Evolutionary conservation across 2,329 filamentous ascomycete species (phyloP).

Genomic region (Drechmeria coniospora): DNA sequence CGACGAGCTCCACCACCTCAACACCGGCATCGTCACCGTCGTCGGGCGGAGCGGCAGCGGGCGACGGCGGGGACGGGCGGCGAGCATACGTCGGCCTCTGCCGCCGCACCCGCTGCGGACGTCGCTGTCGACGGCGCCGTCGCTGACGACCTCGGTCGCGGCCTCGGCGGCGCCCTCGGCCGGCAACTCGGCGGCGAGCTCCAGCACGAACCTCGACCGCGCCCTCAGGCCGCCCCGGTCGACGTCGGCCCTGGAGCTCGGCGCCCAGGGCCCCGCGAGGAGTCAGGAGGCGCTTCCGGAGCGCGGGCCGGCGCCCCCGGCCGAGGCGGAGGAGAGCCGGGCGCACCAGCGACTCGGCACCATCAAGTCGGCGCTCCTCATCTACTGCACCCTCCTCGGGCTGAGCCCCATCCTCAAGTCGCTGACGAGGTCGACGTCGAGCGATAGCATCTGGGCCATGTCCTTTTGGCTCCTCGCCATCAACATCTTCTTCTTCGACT

Average conservation of each 20-base stretch:
- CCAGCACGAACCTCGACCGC: constrained; percentile 28
- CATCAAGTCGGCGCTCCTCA: constrained; percentile 80
- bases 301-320: constrained; percentile 10
- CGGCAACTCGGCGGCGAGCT: constrained; percentile 26
- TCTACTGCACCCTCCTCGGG: constrained; percentile 83
- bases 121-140: constrained; percentile 8
- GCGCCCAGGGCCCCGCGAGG: constrained; percentile 10
- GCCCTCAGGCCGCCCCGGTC: constrained; percentile 35
- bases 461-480: constrained; percentile 84
- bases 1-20: constrained; percentile 14
- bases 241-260: constrained; percentile 26
- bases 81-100: constrained; percentile 19
- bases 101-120: constrained; percentile 15
- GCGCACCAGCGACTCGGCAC: constrained; percentile 51
- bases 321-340: constrained; percentile 22
- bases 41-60: constrained; percentile 18
- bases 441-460: constrained; percentile 94
- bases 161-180: constrained; percentile 9
- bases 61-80: constrained; percentile 18
- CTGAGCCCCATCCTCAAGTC: constrained; percentile 93
- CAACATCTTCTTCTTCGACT: constrained; percentile 98
- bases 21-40: constrained; percentile 18
- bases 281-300: constrained; percentile 16
- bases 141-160: constrained; percentile 9
- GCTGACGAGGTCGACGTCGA: constrained; percentile 81